Evolutionary conservation across 208 protist genomes (phyloP).

Genomic region (Trypanosoma lewisi): DNA sequence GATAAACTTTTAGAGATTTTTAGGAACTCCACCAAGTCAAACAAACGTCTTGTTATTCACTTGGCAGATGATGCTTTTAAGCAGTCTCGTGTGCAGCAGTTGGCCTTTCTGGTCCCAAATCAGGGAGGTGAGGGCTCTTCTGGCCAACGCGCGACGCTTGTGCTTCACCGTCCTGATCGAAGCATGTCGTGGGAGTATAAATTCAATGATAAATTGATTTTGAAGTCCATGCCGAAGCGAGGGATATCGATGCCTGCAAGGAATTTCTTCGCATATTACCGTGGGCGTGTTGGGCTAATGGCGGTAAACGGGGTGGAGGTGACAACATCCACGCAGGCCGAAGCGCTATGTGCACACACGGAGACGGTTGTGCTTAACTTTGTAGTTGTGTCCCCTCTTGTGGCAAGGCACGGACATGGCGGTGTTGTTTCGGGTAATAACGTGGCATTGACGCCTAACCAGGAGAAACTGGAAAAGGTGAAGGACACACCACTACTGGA

Average conservation of each 20-base stretch:
- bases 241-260: conserved; percentile 22
- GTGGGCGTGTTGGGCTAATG: conserved; percentile 38
- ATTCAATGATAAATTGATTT: conserved; percentile 33
- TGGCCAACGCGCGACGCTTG: conserved; percentile 49
- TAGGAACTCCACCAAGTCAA: conserved; percentile 12
- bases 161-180: conserved; percentile 38
- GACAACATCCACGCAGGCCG: conserved; percentile 35
- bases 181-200: conserved; percentile 31
- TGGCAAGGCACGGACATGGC: conserved; percentile 5
- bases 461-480: conserved; percentile 12
- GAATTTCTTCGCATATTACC: conserved; percentile 31
- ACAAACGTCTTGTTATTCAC: conserved; percentile 39
- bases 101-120: conserved; percentile 44
- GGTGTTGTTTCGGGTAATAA: neutral
- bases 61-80: conserved; percentile 35
- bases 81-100: conserved; percentile 27
- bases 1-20: conserved; percentile 19
- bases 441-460: neutral
- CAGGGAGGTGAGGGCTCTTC: conserved; percentile 51
- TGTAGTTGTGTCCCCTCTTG: conserved; percentile 39
- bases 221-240: conserved; percentile 7
- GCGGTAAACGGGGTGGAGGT: conserved; percentile 73
- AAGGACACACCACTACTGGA: conserved; percentile 13
- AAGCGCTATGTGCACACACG: conserved; percentile 32
- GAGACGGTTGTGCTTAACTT: conserved; percentile 61